Evolutionary conservation across 2,329 filamentous ascomycete species (phyloP).

Genomic region (Nannizziopsis barbatae): DNA sequence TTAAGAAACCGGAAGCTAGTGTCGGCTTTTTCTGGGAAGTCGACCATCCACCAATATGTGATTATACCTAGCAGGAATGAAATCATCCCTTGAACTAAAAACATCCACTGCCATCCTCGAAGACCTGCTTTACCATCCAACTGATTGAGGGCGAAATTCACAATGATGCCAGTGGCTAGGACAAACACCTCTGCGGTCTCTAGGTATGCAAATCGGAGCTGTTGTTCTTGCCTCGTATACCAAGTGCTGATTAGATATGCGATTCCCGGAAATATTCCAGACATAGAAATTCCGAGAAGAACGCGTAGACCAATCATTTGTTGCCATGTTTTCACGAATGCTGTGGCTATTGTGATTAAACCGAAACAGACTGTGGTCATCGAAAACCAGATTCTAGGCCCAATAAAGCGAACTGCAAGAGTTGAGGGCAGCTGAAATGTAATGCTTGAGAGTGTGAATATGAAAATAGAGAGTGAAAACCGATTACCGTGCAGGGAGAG

Average conservation of each 20-base stretch:
- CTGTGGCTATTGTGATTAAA: conserved; percentile 55
- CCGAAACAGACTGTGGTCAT: conserved; percentile 51
- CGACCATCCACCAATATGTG: conserved; percentile 60
- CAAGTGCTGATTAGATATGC: conserved; percentile 43
- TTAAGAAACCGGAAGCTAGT: conserved; percentile 49
- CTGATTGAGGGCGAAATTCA: conserved; percentile 59
- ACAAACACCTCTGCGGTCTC: conserved; percentile 55
- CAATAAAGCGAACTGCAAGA: conserved; percentile 52
- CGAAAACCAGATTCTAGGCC: conserved; percentile 53
- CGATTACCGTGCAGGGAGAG: conserved; percentile 53
- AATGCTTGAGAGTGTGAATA: conserved; percentile 59
- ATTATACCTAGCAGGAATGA: conserved; percentile 47
- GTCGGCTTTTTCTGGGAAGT: conserved; percentile 54
- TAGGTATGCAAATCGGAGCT: conserved; percentile 54
- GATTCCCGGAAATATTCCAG: conserved; percentile 37
- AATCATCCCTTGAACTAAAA: conserved; percentile 53
- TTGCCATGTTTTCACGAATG: conserved; percentile 55
- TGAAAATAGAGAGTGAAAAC: conserved; percentile 60
- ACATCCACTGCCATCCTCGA: conserved; percentile 59
- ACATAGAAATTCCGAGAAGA: conserved; percentile 53
- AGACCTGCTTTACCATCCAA: conserved; percentile 47
- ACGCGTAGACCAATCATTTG: conserved; percentile 59
- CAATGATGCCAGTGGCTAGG: conserved; percentile 53
- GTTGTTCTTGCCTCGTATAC: conserved; percentile 55
- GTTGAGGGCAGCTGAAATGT: conserved; percentile 59